Percentiles rank a stretch among this genome's conserved stretches.
Evolutionary conservation across 2,329 filamentous ascomycete species (phyloP).

Genomic region (Nemania abortiva): DNA sequence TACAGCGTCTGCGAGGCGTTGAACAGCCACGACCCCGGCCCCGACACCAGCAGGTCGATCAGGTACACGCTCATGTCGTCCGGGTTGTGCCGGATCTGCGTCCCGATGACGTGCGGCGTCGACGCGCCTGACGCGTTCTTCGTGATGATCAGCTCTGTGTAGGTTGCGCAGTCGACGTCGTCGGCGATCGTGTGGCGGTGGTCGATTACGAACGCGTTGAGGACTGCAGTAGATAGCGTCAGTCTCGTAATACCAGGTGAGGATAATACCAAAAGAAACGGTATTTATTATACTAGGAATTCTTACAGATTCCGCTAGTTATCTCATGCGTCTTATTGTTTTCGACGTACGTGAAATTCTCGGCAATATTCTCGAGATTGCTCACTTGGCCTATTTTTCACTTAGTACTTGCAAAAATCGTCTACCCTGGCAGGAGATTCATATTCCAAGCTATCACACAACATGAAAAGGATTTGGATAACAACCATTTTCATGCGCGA

Average conservation of each 20-base stretch:
- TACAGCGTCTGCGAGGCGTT: constrained; percentile 53
- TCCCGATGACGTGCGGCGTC: constrained; percentile 51
- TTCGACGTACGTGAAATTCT: constrained; percentile 50
- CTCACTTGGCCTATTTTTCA: constrained; percentile 34
- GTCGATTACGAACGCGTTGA: constrained; percentile 45
- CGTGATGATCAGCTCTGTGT: constrained; percentile 48
- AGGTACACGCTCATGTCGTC: constrained; percentile 45
- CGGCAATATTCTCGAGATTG: constrained; percentile 37
- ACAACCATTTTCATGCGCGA: constrained; percentile 38
- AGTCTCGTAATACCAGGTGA: not conserved
- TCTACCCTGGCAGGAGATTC: not conserved
- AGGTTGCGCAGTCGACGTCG: constrained; percentile 50
- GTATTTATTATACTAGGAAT: not conserved
- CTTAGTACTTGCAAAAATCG: constrained; percentile 21
- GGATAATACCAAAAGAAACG: not conserved
- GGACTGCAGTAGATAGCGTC: constrained; percentile 26
- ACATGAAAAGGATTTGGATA: not conserved
- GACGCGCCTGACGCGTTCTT: constrained; percentile 38
- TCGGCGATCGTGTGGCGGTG: constrained; percentile 51
- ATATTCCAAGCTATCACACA: not conserved
- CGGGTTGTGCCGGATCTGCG: constrained; percentile 52
- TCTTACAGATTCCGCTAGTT: constrained; percentile 43
- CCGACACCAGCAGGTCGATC: constrained; percentile 52
- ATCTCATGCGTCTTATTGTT: constrained; percentile 49
- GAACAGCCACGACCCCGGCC: constrained; percentile 54